Conservation (phyloP, 139 green algal genomes). For the Spirogloea muscicola region DNA sequence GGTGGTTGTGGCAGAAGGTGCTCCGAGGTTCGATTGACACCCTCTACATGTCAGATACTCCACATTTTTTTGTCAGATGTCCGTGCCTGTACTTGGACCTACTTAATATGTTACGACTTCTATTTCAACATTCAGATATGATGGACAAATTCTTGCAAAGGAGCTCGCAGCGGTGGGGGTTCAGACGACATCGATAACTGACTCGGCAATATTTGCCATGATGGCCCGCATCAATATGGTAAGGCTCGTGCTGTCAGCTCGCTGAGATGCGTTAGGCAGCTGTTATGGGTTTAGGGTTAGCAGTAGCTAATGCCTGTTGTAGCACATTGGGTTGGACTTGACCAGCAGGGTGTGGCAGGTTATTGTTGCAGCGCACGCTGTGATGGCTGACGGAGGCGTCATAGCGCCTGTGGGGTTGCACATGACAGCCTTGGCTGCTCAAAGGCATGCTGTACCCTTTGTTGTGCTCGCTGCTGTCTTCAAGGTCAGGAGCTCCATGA, state of each 20-base stretch:
- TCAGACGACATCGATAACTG: conserved; percentile 78
- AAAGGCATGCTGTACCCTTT: conserved; percentile 82
- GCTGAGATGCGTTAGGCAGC: too few species aligned
- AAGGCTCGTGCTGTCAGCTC: too few species aligned
- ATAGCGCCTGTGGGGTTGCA: conserved; percentile 73
- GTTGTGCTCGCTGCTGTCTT: conserved; percentile 72
- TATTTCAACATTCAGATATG: conserved; percentile 4
- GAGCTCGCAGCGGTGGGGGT: conserved; percentile 75
- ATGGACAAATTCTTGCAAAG: conserved; percentile 78
- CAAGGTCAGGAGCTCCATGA: conserved; percentile 68
- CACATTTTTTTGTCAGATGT: not conserved
- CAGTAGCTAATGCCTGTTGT: too few species aligned
- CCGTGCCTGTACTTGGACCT: not conserved
- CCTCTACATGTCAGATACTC: not conserved
- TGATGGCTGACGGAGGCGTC: conserved; percentile 92
- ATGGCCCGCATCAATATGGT: conserved; percentile 95
- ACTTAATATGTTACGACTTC: not conserved
- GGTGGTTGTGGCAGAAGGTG: conserved; percentile 88
- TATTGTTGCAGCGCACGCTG: conserved; percentile 76
- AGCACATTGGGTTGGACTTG: too few species aligned
- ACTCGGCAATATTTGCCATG: conserved; percentile 92
- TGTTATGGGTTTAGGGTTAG: too few species aligned
- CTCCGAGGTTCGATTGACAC: conserved; percentile 59
- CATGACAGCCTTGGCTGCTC: conserved; percentile 80
- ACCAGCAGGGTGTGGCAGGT: too few species aligned